A percentile compares a stretch with the other conserved stretches of the same genome.
phyloP scores from a whole-genome alignment of 1,284 basidiomycete genomes.

The Coniferiporia sulphurascens region DNA sequence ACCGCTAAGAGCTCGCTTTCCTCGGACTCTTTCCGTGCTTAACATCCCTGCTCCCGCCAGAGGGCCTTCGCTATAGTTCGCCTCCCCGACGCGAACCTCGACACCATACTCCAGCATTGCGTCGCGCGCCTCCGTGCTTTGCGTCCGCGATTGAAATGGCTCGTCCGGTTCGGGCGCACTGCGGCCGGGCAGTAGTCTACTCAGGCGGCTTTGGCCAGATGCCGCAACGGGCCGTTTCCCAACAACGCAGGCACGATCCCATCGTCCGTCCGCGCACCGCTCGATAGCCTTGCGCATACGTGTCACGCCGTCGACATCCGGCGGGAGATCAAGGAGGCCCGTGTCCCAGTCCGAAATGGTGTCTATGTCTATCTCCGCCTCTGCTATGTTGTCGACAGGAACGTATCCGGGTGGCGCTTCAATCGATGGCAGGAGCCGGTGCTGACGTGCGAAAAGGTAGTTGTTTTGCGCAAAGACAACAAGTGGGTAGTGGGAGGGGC shows the following conservation, averaged over 20 bases:
- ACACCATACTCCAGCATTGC: not conserved
- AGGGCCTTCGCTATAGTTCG: not conserved
- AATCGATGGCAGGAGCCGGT: conserved; percentile 15
- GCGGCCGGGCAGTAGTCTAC: conserved; percentile 11
- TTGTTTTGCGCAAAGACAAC: conserved; percentile 59
- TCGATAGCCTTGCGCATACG: conserved; percentile 35
- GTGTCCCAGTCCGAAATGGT: not conserved
- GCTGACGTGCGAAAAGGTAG: conserved; percentile 32
- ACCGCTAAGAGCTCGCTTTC: conserved; percentile 6
- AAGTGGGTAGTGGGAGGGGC: conserved; percentile 66
- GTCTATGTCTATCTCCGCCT: not conserved
- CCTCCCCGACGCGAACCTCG: not conserved
- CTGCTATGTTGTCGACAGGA: not conserved
- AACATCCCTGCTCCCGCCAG: not conserved
- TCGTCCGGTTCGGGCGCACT: not conserved
- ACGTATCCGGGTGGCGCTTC: conserved; percentile 5
- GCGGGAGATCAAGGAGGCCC: conserved; percentile 30
- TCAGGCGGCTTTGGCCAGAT: conserved; percentile 11
- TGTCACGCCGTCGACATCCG: conserved; percentile 41
- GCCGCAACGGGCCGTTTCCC: conserved; percentile 46
- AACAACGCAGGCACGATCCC: conserved; percentile 52
- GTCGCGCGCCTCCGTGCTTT: not conserved
- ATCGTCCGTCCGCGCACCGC: conserved; percentile 31
- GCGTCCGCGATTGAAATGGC: not conserved
- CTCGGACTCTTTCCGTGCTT: not conserved